Evolutionary conservation across 345 rosid genomes (phyloP), one percentile per base, ranked within the genome.

Genomic region (Litchi chinensis): DNA sequence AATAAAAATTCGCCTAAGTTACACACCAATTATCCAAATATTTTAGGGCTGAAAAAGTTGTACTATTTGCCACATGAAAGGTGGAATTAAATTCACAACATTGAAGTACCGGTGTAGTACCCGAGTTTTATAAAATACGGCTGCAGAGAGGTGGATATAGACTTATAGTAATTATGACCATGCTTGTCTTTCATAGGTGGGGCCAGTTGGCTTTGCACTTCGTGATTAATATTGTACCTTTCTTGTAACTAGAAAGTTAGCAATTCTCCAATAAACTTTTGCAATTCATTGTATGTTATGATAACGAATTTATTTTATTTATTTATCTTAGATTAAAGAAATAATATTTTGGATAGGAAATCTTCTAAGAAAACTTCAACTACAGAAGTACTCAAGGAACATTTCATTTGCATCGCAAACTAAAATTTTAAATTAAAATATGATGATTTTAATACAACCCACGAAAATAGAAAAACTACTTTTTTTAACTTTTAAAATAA

Each of bases 241-340:
- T 19, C 12, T 73, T 64, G 57, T 65, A 22, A 43, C 50, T 66
- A 66, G 68, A 43, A 56, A 70, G 37, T 5, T 67, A 5, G 40
- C 60, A 18, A 3, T 32, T 26, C 6, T 8, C 68, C 65, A 8
- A 68, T 76, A 67, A 32, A 68, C 52, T 50, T 77, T 41, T 11
- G 12, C 37, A 15, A 70, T 80, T 77, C 72, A 67, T 59, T 8
- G 72, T 5, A 22, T 71, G 73, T 70, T 71, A 79, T 70, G 83
- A 77, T 74, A 39, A 41, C 18, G 77, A 78, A 71, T 48, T 32
- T 32, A 32, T 32, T 32, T 32, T 32, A 32, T 32, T 2, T 44
- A 22, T 72, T 19, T 46, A 0, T 16, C 16, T 43, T 2, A 46
- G 79, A 73, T 56, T 13, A 15, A 41, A n/a, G 4, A 15, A 50